These are phyloP conservation scores for Fraxinus nigra DNA, from an alignment of 305 asterid genomes.

Conservation along the genomic window DNA sequence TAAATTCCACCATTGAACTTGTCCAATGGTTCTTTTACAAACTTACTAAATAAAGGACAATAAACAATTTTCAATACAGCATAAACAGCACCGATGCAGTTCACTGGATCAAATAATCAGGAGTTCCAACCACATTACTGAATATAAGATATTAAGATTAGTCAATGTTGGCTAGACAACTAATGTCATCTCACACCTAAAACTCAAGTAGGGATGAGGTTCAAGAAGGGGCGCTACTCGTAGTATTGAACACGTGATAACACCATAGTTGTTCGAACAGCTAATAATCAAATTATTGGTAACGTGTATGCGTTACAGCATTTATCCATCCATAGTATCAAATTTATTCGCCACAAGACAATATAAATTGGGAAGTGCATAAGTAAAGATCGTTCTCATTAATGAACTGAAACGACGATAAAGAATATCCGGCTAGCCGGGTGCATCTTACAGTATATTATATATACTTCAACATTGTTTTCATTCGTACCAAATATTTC, in stretches of 20 bases:
- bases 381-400: too few relatives aligned
- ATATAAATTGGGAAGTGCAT: neutral
- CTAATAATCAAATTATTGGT: neutral
- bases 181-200: neutral
- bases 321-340: neutral
- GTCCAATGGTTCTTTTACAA: neutral
- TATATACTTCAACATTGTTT: neutral
- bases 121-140: neutral
- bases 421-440: too few relatives aligned
- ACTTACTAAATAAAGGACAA: neutral
- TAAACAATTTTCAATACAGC: neutral
- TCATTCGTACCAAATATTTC: neutral
- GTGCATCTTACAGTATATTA: neutral
- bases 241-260: neutral
- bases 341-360: neutral
- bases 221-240: neutral
- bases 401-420: neutral
- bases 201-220: neutral
- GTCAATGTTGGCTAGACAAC: neutral
- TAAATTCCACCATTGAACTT: neutral
- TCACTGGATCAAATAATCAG: neutral
- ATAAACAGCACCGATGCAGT: neutral
- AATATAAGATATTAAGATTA: neutral
- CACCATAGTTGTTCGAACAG: neutral
- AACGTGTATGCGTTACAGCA: neutral